Base-by-base conservation (phyloP, 306 rosid genomes). In the Trifolium subterraneum region DNA sequence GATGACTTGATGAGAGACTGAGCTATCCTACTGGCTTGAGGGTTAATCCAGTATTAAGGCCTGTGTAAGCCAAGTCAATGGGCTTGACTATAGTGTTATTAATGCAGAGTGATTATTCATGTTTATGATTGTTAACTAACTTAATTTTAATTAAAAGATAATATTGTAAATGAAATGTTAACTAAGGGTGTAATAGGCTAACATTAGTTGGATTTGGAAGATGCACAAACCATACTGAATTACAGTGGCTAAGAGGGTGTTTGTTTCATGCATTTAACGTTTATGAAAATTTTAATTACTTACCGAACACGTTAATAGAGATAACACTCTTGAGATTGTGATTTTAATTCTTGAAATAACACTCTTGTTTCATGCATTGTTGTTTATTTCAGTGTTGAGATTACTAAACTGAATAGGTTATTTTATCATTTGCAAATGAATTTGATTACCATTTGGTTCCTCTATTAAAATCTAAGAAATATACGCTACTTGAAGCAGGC, bases 401-500 rank as follows among this genome's bases (percentile, higher is more conserved):
- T 58, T 25, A 10, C 6, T 10, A 68, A 44, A 44, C 52, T 69
- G 15, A 71, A 18, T 71, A n/a, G 64, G 27, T 44, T 64, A 44
- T 47, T 13, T 55, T 51, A 35, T 64, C 63, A 25, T 61, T 52
- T 75, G 74, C 71, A 75, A 60, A 44, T 65, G 64, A 51, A 15
- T 70, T 61, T 64, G 66, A 27, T 41, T 18, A 71, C 44, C 22
- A 62, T 48, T 44, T 59, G 27, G 71, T 64, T 70, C 20, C 15
- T 47, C 65, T 58, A 6, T 83, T 44, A 52, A 27, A 80, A 10
- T 15, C 69, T 39, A 59, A 60, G 68, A 36, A 42, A 61, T 65
- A 56, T 50, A 20, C 47, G 50, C 52, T 68, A 74, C 35, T n/a
- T 68, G 52, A 80, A 4, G 70, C 83, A 89, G 87, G 85, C 59